Evolutionary conservation across 2,329 filamentous ascomycete species (phyloP), one percentile per base, ranked within the genome.

Genomic region (Remersonia thermophila): DNA sequence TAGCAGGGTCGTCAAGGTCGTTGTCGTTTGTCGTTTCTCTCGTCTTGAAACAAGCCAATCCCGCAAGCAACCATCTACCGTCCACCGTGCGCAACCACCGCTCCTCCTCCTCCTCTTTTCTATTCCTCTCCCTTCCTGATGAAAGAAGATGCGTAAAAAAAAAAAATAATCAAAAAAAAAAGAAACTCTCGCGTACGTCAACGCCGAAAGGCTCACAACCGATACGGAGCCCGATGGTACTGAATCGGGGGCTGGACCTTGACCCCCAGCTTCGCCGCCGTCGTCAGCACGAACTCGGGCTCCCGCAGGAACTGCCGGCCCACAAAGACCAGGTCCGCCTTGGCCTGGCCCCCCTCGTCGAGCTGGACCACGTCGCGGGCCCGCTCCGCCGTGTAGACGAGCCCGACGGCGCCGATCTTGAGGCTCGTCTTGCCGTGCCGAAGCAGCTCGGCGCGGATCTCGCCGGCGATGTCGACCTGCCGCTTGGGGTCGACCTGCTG

Each of bases 231-330:
- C 8, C 62, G 55, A 18, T 54, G 47, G 46, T 73, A 74, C 54
- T 93, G 84, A 45, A 75, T 74, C 1, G 85, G 73, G 72, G 79
- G 80, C 48, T 78, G 65, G 4, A 87, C 73, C 39, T 74, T 62
- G 3, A 87, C 75, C 8, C 73, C 76, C 23, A 93, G 62, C 45
- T 85, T 72, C 42, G 82, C 70, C 0, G 83, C 86, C 43, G 73
- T 78, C 25, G 71, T 68, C 58, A 84, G 74, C 7, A 85, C 80
- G 53, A 86, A 76, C 39, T 83, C 77, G 0, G 86, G 82, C 52
- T 93, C 84, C 55, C 84, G 75, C 60, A 93, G 67, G 58, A 91
- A 91, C 51, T 81, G 79, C 38, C 84, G 67, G 0, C 73, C 87
- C 1, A 80, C 67, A 13, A 89, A 66, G 0, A 80, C 75, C n/a